A percentile compares a stretch with the other conserved stretches of the same genome.
phyloP scores from a whole-genome alignment of 495 filamentous ascomycete genomes.

The Amniculicola lignicola region DNA sequence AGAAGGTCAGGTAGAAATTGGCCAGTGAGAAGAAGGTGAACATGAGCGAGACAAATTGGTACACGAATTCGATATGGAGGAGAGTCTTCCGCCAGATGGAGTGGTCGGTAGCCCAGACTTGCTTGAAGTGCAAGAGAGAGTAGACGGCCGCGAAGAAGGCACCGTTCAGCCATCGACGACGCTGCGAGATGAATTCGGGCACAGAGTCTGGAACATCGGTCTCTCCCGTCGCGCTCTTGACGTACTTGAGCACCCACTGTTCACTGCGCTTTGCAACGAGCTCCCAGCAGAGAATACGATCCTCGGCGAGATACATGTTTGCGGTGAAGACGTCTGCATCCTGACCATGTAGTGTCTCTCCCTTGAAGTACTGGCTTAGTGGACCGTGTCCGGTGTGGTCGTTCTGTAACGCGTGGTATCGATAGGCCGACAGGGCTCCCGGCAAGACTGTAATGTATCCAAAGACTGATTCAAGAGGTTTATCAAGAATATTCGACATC shows the following conservation, averaged over 20 bases:
- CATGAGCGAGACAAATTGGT: slow-evolving; percentile 83
- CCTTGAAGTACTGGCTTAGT: slow-evolving; percentile 98
- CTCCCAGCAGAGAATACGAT: slow-evolving; percentile 99
- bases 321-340: slow-evolving; percentile 98
- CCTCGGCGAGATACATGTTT: slow-evolving; percentile 99
- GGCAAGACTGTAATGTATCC: slow-evolving; percentile 97
- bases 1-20: slow-evolving; percentile 99
- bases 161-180: slow-evolving; percentile 95
- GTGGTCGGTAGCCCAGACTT: slow-evolving; percentile 94
- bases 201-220: slow-evolving; percentile 92
- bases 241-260: slow-evolving; percentile 96
- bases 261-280: slow-evolving; percentile 92
- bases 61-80: slow-evolving; percentile 92
- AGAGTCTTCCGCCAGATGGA: slow-evolving; percentile 83
- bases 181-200: slow-evolving; percentile 94
- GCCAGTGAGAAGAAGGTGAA: slow-evolving; percentile 98
- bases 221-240: slow-evolving; percentile 91
- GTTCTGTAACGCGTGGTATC: slow-evolving; percentile 96
- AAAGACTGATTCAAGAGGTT: slow-evolving; percentile 94
- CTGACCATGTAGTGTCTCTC: slow-evolving; percentile 92
- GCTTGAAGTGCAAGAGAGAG: slow-evolving; percentile 88
- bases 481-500: slow-evolving; percentile 98
- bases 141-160: slow-evolving; percentile 99
- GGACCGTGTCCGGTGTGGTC: slow-evolving; percentile 94
- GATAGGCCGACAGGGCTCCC: slow-evolving; percentile 90